Conservation (phyloP, 305 asterid genomes). For the Salvia sclarea region DNA sequence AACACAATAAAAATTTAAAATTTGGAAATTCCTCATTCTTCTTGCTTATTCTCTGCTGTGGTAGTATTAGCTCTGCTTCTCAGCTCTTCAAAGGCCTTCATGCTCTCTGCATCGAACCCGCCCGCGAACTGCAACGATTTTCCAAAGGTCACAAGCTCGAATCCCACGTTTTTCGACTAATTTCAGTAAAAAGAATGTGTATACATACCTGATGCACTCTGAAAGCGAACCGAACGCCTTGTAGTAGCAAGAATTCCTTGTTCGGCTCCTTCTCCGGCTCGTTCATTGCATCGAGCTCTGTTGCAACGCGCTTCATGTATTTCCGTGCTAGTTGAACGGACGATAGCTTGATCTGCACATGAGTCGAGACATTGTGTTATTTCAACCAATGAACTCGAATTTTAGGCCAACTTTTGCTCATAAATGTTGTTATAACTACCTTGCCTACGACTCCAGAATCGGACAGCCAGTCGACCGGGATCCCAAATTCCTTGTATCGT, state of each 20-base stretch:
- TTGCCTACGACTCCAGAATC: conserved; percentile 95
- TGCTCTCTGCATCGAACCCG: conserved; percentile 99
- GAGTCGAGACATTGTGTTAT: neutral
- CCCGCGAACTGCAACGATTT: conserved; percentile 80
- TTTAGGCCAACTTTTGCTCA: neutral
- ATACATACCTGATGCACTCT: conserved; percentile 97
- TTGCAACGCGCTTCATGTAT: conserved; percentile 94
- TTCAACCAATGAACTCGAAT: neutral
- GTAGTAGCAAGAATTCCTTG: conserved; percentile 85
- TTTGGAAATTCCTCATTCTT: conserved; percentile 35
- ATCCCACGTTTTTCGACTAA: neutral
- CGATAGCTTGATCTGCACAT: conserved; percentile 87
- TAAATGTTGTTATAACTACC: too few relatives aligned
- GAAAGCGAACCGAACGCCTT: conserved; percentile 97
- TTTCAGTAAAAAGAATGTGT: neutral
- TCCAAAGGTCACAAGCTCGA: neutral
- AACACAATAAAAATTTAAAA: too few relatives aligned
- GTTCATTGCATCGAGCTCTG: conserved; percentile 78
- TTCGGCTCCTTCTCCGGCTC: conserved; percentile 96
- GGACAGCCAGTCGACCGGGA: conserved; percentile 87
- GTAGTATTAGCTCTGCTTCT: conserved; percentile 66
- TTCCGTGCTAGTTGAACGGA: conserved; percentile 87
- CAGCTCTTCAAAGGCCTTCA: conserved; percentile 98
- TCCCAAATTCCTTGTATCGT: conserved; percentile 85
- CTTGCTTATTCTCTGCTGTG: conserved; percentile 49